phyloP scores from a whole-genome alignment of 2,329 filamentous ascomycete species.

The Capronia americana region DNA sequence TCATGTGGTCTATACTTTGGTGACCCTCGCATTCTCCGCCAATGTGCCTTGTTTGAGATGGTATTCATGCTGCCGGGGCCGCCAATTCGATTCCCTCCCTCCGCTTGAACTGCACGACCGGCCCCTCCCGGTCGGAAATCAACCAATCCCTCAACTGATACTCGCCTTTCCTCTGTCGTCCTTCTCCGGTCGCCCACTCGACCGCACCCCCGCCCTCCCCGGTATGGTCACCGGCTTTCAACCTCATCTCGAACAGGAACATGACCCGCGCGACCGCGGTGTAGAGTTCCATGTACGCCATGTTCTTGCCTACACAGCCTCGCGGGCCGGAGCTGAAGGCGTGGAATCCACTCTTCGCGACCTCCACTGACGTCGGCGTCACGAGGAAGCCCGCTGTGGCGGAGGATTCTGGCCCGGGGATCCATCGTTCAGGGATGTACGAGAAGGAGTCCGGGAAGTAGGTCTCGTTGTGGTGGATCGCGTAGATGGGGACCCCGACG shows the following conservation, averaged over 20 bases:
- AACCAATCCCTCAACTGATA: conserved; percentile 32
- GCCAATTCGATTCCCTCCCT: neutral
- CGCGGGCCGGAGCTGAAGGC: conserved; percentile 46
- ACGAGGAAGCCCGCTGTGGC: conserved; percentile 14
- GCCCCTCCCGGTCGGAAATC: conserved; percentile 21
- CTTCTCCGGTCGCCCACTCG: conserved; percentile 1
- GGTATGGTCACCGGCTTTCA: conserved; percentile 21
- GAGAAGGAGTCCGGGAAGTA: conserved; percentile 44
- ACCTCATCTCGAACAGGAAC: conserved; percentile 31
- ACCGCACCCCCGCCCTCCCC: conserved; percentile 18
- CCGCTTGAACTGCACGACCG: conserved; percentile 26
- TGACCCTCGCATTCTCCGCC: neutral
- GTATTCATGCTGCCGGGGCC: neutral
- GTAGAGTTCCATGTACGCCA: conserved; percentile 43
- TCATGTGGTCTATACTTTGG: neutral
- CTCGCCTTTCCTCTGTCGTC: conserved; percentile 20
- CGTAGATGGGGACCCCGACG: conserved; percentile 45
- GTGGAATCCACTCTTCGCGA: conserved; percentile 39
- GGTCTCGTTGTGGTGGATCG: conserved; percentile 45
- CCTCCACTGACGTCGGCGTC: conserved; percentile 25
- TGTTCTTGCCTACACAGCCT: conserved; percentile 43
- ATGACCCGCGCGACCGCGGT: conserved; percentile 24
- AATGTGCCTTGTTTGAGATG: neutral
- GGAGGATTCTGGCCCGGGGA: conserved; percentile 31
- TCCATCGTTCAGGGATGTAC: conserved; percentile 48